Conservation (phyloP, 805 yeast genomes). For the Saccharomyces paradoxus region DNA sequence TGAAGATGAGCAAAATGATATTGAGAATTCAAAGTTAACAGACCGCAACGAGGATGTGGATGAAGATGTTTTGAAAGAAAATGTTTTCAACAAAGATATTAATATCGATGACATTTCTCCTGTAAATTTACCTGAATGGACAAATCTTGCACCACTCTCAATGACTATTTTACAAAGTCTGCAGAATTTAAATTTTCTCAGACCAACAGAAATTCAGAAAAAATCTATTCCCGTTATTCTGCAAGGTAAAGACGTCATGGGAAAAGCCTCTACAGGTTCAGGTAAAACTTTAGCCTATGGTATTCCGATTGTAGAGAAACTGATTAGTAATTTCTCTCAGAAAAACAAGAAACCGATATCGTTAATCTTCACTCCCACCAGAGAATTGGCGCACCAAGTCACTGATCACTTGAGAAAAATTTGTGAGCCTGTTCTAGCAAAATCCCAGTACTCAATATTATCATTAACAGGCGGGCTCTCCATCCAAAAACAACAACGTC, state of each 20-base stretch:
- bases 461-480: conserved; percentile 92
- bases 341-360: conserved; percentile 48
- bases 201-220: conserved; percentile 82
- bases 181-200: conserved; percentile 43
- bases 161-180: conserved; percentile 56
- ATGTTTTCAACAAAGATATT: conserved; percentile 22
- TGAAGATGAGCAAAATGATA: conserved; percentile 17
- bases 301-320: conserved; percentile 75
- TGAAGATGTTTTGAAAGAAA: conserved; percentile 18
- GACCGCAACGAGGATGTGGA: conserved; percentile 8
- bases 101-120: conserved; percentile 28
- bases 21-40: conserved; percentile 7
- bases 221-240: conserved; percentile 66
- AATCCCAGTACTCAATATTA: conserved; percentile 53
- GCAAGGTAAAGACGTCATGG: conserved; percentile 73
- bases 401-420: conserved; percentile 61
- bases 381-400: conserved; percentile 95
- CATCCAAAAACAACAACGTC: conserved; percentile 84
- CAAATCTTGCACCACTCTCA: conserved; percentile 36
- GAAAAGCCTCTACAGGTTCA: conserved; percentile 95
- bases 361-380: conserved; percentile 84
- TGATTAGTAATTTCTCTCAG: conserved; percentile 18
- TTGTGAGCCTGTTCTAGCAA: conserved; percentile 26
- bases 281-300: conserved; percentile 97
- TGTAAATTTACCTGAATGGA: conserved; percentile 56